phyloP scores from a whole-genome alignment of 75 land plant species.

The Pseudotsuga menziesii region DNA sequence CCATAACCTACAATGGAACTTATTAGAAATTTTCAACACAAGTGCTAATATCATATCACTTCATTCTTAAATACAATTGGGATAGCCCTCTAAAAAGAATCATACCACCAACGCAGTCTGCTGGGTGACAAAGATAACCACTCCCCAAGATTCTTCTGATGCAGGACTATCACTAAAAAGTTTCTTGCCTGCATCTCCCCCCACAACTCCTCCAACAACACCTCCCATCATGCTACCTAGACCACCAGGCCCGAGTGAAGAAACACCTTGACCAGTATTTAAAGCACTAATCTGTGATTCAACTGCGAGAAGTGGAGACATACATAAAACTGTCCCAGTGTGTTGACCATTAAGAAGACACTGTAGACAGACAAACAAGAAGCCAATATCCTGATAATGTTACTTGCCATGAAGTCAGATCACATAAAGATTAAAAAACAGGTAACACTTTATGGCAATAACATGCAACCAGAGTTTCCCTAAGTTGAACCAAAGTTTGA shows the following conservation, averaged over 20 bases:
- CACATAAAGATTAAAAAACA: neutral
- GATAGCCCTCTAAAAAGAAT: neutral
- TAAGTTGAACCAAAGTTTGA: too few species aligned
- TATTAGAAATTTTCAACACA: neutral
- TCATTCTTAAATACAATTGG: conserved; percentile 2
- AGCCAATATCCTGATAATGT: neutral
- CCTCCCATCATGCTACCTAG: conserved; percentile 77
- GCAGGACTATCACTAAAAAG: conserved; percentile 63
- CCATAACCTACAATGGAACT: neutral
- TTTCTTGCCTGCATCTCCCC: conserved; percentile 76
- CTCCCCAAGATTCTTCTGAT: conserved; percentile 67
- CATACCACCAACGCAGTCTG: conserved; percentile 90
- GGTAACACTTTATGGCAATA: neutral
- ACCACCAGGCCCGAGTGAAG: conserved; percentile 28
- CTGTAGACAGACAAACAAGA: conserved; percentile 26
- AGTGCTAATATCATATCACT: neutral
- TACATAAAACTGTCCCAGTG: conserved; percentile 75
- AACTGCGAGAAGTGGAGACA: conserved; percentile 65
- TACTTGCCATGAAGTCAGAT: neutral
- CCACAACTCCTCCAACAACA: conserved; percentile 63
- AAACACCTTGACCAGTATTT: conserved; percentile 22
- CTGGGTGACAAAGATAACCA: conserved; percentile 83
- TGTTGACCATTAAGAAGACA: conserved; percentile 81
- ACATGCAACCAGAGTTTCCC: neutral
- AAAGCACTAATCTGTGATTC: conserved; percentile 22